phyloP scores from a whole-genome alignment of 495 filamentous ascomycete genomes.

The Tirmania nivea region DNA sequence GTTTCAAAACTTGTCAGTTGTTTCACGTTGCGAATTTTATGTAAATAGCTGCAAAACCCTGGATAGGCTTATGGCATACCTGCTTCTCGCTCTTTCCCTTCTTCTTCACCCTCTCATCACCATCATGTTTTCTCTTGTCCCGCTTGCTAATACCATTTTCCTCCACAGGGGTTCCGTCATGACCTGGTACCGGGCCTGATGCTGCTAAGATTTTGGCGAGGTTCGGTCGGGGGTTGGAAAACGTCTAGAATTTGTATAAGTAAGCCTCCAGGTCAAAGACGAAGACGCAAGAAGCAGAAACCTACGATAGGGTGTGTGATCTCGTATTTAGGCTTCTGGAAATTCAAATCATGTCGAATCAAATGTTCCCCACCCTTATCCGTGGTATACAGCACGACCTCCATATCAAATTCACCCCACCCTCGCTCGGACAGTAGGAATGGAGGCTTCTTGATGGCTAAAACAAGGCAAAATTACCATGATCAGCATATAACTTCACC shows the following conservation, averaged over 20 bases:
- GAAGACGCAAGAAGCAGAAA: slow-evolving; percentile 2
- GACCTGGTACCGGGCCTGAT: slow-evolving; percentile 63
- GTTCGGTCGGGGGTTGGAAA: slow-evolving; percentile 36
- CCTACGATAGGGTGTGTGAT: slow-evolving; percentile 54
- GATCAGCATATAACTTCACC: too few species aligned
- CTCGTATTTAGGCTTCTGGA: slow-evolving; percentile 60
- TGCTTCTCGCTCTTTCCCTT: slow-evolving; percentile 52
- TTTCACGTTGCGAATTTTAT: background rate
- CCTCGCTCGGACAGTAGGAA: slow-evolving; percentile 84
- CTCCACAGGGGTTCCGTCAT: slow-evolving; percentile 28
- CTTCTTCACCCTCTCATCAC: slow-evolving; percentile 46
- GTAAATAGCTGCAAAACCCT: background rate
- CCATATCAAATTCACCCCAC: slow-evolving; percentile 98
- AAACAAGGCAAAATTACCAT: background rate
- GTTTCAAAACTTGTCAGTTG: slow-evolving; percentile 8
- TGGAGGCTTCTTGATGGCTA: slow-evolving; percentile 61
- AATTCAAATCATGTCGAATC: slow-evolving; percentile 81
- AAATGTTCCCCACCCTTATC: slow-evolving; percentile 69
- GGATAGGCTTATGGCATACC: slow-evolving; percentile 18
- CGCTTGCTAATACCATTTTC: slow-evolving; percentile 25
- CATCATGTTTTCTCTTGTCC: slow-evolving; percentile 33
- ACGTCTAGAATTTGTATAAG: background rate
- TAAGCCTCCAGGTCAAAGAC: background rate
- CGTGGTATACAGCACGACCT: slow-evolving; percentile 53
- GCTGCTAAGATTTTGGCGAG: slow-evolving; percentile 52